These are phyloP conservation scores for Millerozyma miso DNA, from an alignment of 805 yeast species.

Conservation along the genomic window DNA sequence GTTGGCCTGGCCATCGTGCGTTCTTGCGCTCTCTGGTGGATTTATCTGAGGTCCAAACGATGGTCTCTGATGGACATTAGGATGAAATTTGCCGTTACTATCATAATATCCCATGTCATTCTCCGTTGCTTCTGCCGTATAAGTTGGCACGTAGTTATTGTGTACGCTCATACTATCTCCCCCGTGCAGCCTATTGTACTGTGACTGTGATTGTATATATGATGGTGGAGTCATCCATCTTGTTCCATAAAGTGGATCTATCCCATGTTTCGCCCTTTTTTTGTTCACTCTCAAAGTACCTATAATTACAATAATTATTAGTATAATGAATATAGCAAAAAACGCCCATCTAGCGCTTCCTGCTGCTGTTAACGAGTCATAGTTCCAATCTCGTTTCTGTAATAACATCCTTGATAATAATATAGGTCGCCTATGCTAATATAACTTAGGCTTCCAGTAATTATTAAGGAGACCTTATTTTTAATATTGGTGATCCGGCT, in stretches of 20 bases:
- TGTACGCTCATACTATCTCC: not conserved
- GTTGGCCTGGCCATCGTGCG: slow-evolving; percentile 5
- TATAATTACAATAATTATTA: slow-evolving; percentile 42
- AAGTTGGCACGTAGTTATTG: slow-evolving; percentile 57
- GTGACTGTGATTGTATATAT: slow-evolving; percentile 61
- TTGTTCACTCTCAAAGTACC: slow-evolving; percentile 54
- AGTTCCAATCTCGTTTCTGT: slow-evolving; percentile 12
- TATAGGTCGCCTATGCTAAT: not conserved
- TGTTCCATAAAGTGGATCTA: slow-evolving; percentile 67
- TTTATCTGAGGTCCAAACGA: slow-evolving; percentile 7
- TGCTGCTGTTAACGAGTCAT: slow-evolving; percentile 15
- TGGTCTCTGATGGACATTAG: slow-evolving; percentile 28
- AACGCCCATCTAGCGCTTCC: slow-evolving; percentile 57
- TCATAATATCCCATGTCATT: slow-evolving; percentile 80
- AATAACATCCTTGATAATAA: not conserved
- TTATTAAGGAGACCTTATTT: not conserved
- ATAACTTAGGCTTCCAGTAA: not conserved
- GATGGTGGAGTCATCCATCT: slow-evolving; percentile 87
- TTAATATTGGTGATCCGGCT: not conserved
- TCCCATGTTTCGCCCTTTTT: slow-evolving; percentile 45
- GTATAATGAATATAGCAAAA: slow-evolving; percentile 55
- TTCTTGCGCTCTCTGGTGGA: slow-evolving; percentile 17
- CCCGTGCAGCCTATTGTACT: slow-evolving; percentile 42
- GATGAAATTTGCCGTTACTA: slow-evolving; percentile 45
- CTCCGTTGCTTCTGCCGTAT: slow-evolving; percentile 62